Evolutionary conservation across 345 rosid genomes (phyloP), one percentile per base, ranked within the genome.

Genomic region (Ceriops decandra): DNA sequence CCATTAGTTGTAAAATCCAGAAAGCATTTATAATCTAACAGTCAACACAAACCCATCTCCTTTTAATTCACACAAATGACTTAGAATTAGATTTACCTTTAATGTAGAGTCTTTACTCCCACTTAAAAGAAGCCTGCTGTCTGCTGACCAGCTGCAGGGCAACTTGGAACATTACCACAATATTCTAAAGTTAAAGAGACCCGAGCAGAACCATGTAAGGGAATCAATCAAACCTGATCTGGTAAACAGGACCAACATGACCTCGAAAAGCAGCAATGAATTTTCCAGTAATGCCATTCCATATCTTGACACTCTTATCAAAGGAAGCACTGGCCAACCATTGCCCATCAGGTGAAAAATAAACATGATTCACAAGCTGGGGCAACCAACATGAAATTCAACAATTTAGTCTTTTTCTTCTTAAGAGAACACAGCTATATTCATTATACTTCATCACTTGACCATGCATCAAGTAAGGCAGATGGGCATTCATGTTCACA

Each of bases 321-420:
- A 95, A 95, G 6, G 99, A 95, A 8, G 99, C 99, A 77, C 99
- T 91, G 5, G 98, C 98, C 51, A 95, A 71, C 99, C 98, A 95
- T 74, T 85, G 90, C 67, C 98, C 96, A 79, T 95, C 93, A 60
- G 96, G 99, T 74, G 99, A 95, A 81, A 95, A 92, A 69, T 82
- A 90, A 3, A 90, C 97, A 73, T 95, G 97, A 78, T 91, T 93
- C 63, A 89, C 96, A 68, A 89, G 96, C 98, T 93, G 91, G 71
- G 74, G 28, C 58, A 72, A 78, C 60, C 59, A 73, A 78, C 33
- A 53, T 53, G 15, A 26, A 36, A 21, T 52, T 51, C 35, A 69
- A 60, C 9, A 56, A 26, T 30, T 31, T 42, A 42, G 49, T 17
- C 49, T 42, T 13, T 11, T 3, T 42, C 1, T 42, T 42, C 17